phyloP scores from a whole-genome alignment of 2,329 filamentous ascomycete genomes.

The Xylaria sp. region DNA sequence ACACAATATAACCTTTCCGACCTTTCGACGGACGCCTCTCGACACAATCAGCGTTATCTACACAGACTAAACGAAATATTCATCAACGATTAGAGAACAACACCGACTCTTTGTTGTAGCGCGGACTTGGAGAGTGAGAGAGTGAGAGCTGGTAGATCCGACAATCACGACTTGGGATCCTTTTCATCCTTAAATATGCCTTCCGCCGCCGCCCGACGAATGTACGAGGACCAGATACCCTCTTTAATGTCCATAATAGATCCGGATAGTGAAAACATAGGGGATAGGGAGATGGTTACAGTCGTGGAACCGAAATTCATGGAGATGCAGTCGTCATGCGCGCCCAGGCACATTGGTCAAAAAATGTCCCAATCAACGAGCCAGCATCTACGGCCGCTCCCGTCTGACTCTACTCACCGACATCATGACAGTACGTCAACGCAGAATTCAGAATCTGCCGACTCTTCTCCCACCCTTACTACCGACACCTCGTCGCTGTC shows the following conservation, averaged over 20 bases:
- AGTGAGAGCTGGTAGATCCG: conserved; percentile 15
- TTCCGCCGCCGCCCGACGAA: conserved; percentile 68
- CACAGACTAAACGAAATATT: conserved; percentile 6
- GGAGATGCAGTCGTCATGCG: conserved; percentile 56
- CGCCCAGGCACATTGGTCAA: conserved; percentile 49
- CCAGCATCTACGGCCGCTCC: conserved; percentile 55
- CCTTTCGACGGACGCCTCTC: conserved; percentile 30
- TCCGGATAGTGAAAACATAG: conserved; percentile 67
- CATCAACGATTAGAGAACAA: conserved; percentile 12
- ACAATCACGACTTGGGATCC: conserved; percentile 1
- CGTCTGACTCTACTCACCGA: conserved; percentile 68
- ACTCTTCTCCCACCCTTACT: conserved; percentile 93
- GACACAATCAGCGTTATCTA: conserved; percentile 11
- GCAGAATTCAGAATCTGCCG: conserved; percentile 82
- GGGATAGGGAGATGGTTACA: conserved; percentile 64
- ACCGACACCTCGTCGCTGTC: conserved; percentile 91
- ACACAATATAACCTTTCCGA: conserved; percentile 38
- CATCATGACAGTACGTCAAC: conserved; percentile 83
- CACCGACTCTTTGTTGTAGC: conserved; percentile 4
- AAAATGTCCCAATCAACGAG: conserved; percentile 50
- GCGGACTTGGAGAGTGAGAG: conserved; percentile 11
- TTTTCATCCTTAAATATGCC: conserved; percentile 62
- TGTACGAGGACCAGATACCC: conserved; percentile 77
- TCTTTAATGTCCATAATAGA: conserved; percentile 82
- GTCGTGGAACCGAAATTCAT: conserved; percentile 66